Evolutionary conservation across 768 basidiomycete genomes (phyloP).

Genomic region (Chalciporus piperatus): DNA sequence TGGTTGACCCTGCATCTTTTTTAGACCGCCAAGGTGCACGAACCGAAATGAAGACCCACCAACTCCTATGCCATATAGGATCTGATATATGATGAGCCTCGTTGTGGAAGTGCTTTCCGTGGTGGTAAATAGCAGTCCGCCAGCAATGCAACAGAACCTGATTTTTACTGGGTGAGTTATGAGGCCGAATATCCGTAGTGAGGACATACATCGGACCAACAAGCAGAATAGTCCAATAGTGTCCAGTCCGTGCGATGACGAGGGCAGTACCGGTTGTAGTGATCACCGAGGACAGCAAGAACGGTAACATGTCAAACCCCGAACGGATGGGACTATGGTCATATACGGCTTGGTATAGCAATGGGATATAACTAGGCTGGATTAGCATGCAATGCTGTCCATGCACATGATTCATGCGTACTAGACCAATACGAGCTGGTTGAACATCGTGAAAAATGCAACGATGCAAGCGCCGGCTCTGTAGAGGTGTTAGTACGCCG

Average conservation of each 20-base stretch:
- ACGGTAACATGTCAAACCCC: constrained; percentile 22
- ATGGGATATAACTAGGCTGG: constrained; percentile 13
- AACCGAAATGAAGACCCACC: neutral
- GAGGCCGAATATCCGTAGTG: neutral
- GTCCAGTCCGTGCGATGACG: constrained; percentile 11
- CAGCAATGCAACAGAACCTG: constrained; percentile 14
- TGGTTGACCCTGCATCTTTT: neutral
- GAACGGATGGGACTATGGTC: constrained; percentile 18
- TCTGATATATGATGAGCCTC: constrained; percentile 9
- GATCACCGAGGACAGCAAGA: constrained; percentile 11
- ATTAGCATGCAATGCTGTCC: neutral
- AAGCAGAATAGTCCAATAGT: constrained; percentile 14
- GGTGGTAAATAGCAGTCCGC: constrained; percentile 10
- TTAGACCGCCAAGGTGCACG: neutral
- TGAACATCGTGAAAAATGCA: constrained; percentile 15
- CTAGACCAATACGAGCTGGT: constrained; percentile 7
- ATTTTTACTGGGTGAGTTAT: neutral
- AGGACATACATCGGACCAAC: constrained; percentile 12
- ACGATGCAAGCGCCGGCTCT: constrained; percentile 9
- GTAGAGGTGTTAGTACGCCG: neutral
- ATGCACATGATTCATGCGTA: neutral
- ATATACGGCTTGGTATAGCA: constrained; percentile 20
- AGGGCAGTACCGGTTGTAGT: constrained; percentile 6
- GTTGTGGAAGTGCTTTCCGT: constrained; percentile 6
- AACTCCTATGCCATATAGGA: constrained; percentile 12